Percentiles rank a stretch among this genome's conserved stretches.
phyloP scores from a whole-genome alignment of 208 protist species.

The Angomonas deanei region DNA sequence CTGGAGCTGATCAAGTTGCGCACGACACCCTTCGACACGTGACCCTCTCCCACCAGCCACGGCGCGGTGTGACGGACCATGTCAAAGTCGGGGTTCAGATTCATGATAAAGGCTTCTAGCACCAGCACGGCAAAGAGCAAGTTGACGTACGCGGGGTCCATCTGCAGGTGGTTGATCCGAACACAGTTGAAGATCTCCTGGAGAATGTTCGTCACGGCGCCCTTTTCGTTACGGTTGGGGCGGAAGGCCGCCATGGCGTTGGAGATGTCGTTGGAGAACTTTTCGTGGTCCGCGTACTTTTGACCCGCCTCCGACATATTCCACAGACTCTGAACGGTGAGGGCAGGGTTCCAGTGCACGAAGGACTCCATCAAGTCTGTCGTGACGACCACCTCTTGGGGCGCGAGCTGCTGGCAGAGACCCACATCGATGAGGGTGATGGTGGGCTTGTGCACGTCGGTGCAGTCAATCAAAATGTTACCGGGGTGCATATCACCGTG shows the following conservation, averaged over 20 bases:
- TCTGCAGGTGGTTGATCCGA: conserved; percentile 71
- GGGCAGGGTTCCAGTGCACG: conserved; percentile 72
- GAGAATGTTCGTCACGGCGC: conserved; percentile 79
- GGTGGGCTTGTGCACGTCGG: conserved; percentile 63
- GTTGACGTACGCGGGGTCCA: conserved; percentile 87
- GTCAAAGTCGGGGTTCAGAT: conserved; percentile 86
- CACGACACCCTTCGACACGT: conserved; percentile 72
- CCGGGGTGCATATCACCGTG: conserved; percentile 92
- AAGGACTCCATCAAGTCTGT: conserved; percentile 82
- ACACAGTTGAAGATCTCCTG: conserved; percentile 82
- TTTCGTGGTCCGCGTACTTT: conserved; percentile 39
- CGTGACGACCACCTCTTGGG: conserved; percentile 49
- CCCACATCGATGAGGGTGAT: conserved; percentile 87
- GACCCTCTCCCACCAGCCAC: conserved; percentile 84
- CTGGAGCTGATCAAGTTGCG: conserved; percentile 74
- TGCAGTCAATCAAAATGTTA: conserved; percentile 87
- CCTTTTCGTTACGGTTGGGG: conserved; percentile 47
- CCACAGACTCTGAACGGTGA: conserved; percentile 59
- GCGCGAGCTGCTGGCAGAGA: conserved; percentile 79
- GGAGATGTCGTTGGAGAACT: conserved; percentile 45
- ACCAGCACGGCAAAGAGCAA: conserved; percentile 89
- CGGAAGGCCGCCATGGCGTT: conserved; percentile 74
- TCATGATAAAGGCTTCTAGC: conserved; percentile 91
- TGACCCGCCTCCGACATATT: conserved; percentile 57
- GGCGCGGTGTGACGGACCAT: conserved; percentile 86